Evolutionary conservation across 805 yeast genomes (phyloP), one percentile per base, ranked within the genome.

Genomic region (Barnettozyma pratensis): DNA sequence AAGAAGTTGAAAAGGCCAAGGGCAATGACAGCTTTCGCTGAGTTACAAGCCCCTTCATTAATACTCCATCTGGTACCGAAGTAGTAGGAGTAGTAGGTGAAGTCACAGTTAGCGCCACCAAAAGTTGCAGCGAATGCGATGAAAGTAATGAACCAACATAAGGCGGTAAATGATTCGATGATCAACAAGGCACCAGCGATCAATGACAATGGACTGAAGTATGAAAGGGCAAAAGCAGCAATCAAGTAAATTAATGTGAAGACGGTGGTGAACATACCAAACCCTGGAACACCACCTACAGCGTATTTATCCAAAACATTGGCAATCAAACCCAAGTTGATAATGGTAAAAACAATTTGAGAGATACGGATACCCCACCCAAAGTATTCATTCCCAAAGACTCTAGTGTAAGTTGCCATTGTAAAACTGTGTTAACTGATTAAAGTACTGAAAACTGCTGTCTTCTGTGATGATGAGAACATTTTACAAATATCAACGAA

Each of bases 11-110:
- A 51, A 3, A 54, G 43, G 25, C 52, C 55, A 42, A 57, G 54
- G 5, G 58, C 61, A 40, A 57, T 54, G 4, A 46, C 56, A 4
- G 59, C 61, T 41, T 56, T 55, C 4, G 54, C 37, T 7, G 55
- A 27, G 14, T 48, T 42, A 37, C 61, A 57, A 6, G 48, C 45
- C 35, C 40, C 41, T 12, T 29, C 25, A 29, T 42, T 26, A 27
- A 29, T 19, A 5, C 27, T 7, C 30, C 37, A 41, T n/a, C n/a
- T n/a, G 12, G 28, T 9, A 14, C 26, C 25, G 7, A 4, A 5
- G 10, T 11, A 32, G 26, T 27, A 47, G 4, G 42, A 27, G 14
- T 9, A 19, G 7, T 19, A 46, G 12, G 41, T 11, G 19, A 12
- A 37, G 25, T 36, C 32, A 19, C 60, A 56, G 29, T 44, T 37